These are phyloP conservation scores for Ailanthus altissimus DNA, from an alignment of 345 rosid genomes.

Conservation along the genomic window DNA sequence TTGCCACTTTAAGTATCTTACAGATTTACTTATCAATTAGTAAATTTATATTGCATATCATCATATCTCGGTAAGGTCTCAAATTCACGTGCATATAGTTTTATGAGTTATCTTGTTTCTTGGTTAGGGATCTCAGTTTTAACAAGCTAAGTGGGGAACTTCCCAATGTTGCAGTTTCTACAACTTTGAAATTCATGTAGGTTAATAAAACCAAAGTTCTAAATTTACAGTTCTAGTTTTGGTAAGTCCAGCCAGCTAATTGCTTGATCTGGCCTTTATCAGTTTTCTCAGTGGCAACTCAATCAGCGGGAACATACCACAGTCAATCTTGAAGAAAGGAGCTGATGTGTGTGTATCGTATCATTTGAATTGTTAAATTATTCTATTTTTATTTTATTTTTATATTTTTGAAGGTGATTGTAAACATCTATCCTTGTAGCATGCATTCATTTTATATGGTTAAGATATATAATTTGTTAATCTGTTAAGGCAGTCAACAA, in stretches of 20 bases:
- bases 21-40: background rate
- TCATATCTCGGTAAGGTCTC: background rate
- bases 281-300: conserved; percentile 32
- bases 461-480: background rate
- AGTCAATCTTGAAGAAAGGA: conserved; percentile 33
- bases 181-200: conserved; percentile 25
- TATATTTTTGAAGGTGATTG: background rate
- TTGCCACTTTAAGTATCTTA: conserved; percentile 28
- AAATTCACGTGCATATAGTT: background rate
- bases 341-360: conserved; percentile 29
- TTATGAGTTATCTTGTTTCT: background rate
- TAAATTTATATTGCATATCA: conserved; percentile 8
- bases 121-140: conserved; percentile 39
- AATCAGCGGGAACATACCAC: conserved; percentile 32
- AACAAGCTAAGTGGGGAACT: conserved; percentile 27
- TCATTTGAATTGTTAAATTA: conserved; percentile 1
- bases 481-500: background rate
- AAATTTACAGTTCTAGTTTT: background rate
- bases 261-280: conserved; percentile 1
- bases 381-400: background rate
- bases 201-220: background rate
- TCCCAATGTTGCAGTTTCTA: conserved; percentile 10
- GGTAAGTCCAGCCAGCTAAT: background rate
- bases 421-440: background rate
- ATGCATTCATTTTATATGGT: background rate